Evolutionary conservation across 2,329 filamentous ascomycete species (phyloP), one percentile per base, ranked within the genome.

Genomic region (Paraphoma chrysanthemicola): DNA sequence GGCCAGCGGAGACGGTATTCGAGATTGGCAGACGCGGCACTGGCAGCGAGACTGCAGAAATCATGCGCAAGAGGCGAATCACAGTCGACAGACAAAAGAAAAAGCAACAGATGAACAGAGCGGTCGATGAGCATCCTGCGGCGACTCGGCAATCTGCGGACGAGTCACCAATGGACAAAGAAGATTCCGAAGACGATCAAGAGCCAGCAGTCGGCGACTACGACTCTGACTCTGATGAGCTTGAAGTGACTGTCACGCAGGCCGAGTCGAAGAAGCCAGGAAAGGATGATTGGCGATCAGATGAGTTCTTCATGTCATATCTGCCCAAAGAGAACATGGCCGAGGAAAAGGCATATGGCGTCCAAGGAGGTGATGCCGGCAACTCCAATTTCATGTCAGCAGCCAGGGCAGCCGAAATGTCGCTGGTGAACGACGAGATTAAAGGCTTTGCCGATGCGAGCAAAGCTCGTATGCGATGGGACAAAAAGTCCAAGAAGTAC

Each of bases 271-370:
- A 70, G 53, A 74, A 60, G 54, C 59, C 48, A 54, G 72, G 41
- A 54, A 63, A 62, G 29, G 68, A 79, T 11, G 85, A 88, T 44
- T 97, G 88, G 84, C 88, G 91, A 72, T 93, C 97, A 74, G 85
- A 88, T 0, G 93, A 97, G 44, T 87, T 95, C 67, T 99, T 96
- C 87, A 98, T 99, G 93, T 91, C 92, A 9, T 99, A 99, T 82
- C 91, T 88, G 1, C 95, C 95, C 0, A 89, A 90, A 59, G 88
- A 88, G 67, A 95, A 94, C 75, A 83, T 90, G 4, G 91, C 90
- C 50, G 94, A 98, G 79, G 93, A 97, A 73, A 90, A 91, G 52
- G 95, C 89, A 11, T 99, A 99, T 78, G 93, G 93, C 62, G 93
- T 99, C 16, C 92, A 96, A 77, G 91, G 92, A 0, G 92, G 92